Evolutionary conservation across 2,329 filamentous ascomycete genomes (phyloP), one percentile per base, ranked within the genome.

Genomic region (Cladosporium halotolerans): DNA sequence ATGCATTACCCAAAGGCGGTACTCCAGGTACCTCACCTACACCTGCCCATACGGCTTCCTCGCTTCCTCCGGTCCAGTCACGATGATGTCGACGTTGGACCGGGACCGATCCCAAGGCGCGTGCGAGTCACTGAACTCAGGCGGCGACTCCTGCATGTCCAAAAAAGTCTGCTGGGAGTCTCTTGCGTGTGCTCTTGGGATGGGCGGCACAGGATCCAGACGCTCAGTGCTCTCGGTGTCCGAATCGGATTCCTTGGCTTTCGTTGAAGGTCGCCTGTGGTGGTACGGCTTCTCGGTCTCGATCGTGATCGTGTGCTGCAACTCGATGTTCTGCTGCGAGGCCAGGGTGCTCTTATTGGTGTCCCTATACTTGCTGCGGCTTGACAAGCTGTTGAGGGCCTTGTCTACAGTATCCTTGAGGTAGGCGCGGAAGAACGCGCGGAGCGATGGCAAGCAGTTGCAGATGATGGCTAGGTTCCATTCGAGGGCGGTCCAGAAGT

Each of bases 401-500:
- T 60, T 45, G 14, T 56, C 55, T 34, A 63, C 31, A 1, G 52
- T 52, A 33, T 63, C 60, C 33, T 57, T 57, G 45, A 54, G 46
- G 46, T 55, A 55, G 16, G 31, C 39, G 11, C 42, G 33, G 34
- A 61, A 36, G 46, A 59, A 60, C 4, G 44, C 58, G 45, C 62
- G 61, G 4, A 66, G 54, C 13, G 61, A 65, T 8, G 64, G 64
- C 10, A 58, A 45, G 7, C 57, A 66, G 43, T 61, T 59, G 53
- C 57, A 62, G 14, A 66, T 58, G 34, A 67, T 57, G 5, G 63
- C 57, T 14, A 67, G 48, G 6, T 66, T 54, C 34, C 55, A 60
- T 49, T 68, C 64, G 11, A 65, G 52, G 19, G 60, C 55, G 1
- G 62, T 57, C 41, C 56, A 65, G 28, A 63, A 52, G 55, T 64